Percentiles rank a stretch among this genome's conserved stretches.
phyloP scores from a whole-genome alignment of 208 protist genomes.

The Crithidia acanthocephali region DNA sequence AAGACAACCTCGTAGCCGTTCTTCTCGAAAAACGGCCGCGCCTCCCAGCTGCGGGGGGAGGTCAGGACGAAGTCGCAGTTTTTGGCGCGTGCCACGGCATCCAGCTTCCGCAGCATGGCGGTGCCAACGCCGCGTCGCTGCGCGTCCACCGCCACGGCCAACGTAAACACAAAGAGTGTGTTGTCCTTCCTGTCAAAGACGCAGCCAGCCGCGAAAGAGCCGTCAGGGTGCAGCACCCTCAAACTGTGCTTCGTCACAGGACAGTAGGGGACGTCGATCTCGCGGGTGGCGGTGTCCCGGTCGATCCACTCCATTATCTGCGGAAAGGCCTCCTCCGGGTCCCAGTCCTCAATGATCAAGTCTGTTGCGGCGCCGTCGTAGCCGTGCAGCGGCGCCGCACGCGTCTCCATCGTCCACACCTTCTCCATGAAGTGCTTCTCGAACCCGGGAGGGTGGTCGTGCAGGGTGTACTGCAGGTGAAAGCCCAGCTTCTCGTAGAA shows the following conservation, averaged over 20 bases:
- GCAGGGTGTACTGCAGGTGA: slow-evolving; percentile 21
- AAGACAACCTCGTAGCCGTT: slow-evolving; percentile 26
- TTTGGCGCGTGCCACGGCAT: slow-evolving; percentile 19
- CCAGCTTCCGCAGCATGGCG: slow-evolving; percentile 9
- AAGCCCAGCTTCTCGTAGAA: slow-evolving; percentile 41
- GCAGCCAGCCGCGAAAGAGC: not conserved
- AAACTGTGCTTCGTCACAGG: slow-evolving; percentile 1
- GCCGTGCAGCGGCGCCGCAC: not conserved
- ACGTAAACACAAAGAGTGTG: slow-evolving; percentile 17
- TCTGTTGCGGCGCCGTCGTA: not conserved
- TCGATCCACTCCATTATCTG: slow-evolving; percentile 16
- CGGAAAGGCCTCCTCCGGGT: not conserved
- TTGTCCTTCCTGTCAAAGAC: slow-evolving; percentile 11
- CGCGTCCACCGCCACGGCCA: slow-evolving; percentile 6
- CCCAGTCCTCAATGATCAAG: slow-evolving; percentile 13
- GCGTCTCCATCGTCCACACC: slow-evolving; percentile 13
- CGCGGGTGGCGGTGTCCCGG: slow-evolving; percentile 3
- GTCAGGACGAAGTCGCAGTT: slow-evolving; percentile 24
- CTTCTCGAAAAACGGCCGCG: slow-evolving; percentile 37
- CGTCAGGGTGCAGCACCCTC: not conserved
- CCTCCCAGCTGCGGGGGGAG: slow-evolving; percentile 37
- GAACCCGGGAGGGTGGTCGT: slow-evolving; percentile 25
- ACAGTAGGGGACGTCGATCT: not conserved
- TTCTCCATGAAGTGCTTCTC: slow-evolving; percentile 35
- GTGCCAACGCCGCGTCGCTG: slow-evolving; percentile 22